Percentiles rank a stretch among this genome's conserved stretches.
phyloP scores from a whole-genome alignment of 208 protist species.

The Trypanosoma mega region DNA sequence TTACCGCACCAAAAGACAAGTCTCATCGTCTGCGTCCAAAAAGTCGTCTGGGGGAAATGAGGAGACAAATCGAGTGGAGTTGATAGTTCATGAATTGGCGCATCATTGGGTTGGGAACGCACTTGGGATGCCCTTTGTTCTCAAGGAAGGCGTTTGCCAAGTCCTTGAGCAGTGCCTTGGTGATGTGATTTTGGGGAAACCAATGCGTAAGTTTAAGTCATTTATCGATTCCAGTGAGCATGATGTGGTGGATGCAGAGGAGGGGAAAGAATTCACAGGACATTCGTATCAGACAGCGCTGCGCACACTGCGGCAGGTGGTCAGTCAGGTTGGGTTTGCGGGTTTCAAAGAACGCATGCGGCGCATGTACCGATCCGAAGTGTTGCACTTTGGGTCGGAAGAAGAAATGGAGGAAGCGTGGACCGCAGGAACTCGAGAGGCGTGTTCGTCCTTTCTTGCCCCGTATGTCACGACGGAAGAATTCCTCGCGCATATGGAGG shows the following conservation, averaged over 20 bases:
- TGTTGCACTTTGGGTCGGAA: constrained; percentile 13
- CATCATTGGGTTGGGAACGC: constrained; percentile 89
- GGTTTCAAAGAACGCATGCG: constrained; percentile 32
- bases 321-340: constrained; percentile 39
- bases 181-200: constrained; percentile 46
- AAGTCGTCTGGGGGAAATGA: constrained; percentile 17
- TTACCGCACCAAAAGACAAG: constrained; percentile 26
- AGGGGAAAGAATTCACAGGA: constrained; percentile 72
- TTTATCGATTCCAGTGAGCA: background rate
- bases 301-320: constrained; percentile 30
- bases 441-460: constrained; percentile 1
- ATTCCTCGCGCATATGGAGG: constrained; percentile 23
- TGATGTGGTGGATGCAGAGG: constrained; percentile 36
- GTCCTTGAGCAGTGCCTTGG: constrained; percentile 72
- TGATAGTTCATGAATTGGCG: constrained; percentile 84
- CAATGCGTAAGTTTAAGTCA: constrained; percentile 21
- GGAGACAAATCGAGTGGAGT: constrained; percentile 37
- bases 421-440: too few species aligned
- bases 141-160: constrained; percentile 88
- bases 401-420: constrained; percentile 24
- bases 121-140: constrained; percentile 72
- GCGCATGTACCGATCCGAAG: constrained; percentile 28
- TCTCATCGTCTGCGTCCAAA: too few species aligned
- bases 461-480: constrained; percentile 18
- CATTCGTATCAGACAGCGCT: constrained; percentile 63